Conservation (phyloP, 305 asterid species). For the Ilex paraguariensis region DNA sequence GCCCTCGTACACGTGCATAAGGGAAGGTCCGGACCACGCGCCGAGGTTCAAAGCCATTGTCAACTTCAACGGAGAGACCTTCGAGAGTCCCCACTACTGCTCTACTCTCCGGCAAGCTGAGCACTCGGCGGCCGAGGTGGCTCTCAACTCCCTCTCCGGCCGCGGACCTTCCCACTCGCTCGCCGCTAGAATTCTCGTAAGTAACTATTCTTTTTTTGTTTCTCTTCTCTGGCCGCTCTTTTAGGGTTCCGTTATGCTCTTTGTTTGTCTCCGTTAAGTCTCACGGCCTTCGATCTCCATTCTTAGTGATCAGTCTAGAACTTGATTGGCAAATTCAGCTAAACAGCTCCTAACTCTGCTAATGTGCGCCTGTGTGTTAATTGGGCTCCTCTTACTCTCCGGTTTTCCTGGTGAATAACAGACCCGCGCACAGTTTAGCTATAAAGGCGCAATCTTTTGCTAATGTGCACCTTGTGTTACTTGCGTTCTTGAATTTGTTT, state of each 20-base stretch:
- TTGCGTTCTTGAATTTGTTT: not conserved
- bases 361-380: too few species aligned
- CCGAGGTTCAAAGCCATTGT: constrained; percentile 50
- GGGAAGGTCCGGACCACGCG: constrained; percentile 67
- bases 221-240: not conserved
- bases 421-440: too few species aligned
- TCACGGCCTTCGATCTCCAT: not conserved
- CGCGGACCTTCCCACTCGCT: constrained; percentile 46
- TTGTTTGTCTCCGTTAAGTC: not conserved
- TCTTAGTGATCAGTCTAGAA: too few species aligned
- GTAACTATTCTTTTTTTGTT: constrained; percentile 5
- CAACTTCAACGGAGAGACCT: constrained; percentile 49
- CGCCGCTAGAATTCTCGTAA: constrained; percentile 58
- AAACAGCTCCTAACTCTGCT: too few species aligned
- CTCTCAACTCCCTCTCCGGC: constrained; percentile 38
- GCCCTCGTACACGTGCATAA: not conserved
- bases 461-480: too few species aligned
- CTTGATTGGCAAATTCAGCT: too few species aligned
- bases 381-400: too few species aligned
- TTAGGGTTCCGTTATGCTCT: not conserved
- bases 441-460: too few species aligned
- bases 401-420: too few species aligned
- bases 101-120: constrained; percentile 56
- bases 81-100: constrained; percentile 39
- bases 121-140: constrained; percentile 61